These are phyloP conservation scores for Pichia nakasei DNA, from an alignment of 805 yeast genomes.

Conservation along the genomic window DNA sequence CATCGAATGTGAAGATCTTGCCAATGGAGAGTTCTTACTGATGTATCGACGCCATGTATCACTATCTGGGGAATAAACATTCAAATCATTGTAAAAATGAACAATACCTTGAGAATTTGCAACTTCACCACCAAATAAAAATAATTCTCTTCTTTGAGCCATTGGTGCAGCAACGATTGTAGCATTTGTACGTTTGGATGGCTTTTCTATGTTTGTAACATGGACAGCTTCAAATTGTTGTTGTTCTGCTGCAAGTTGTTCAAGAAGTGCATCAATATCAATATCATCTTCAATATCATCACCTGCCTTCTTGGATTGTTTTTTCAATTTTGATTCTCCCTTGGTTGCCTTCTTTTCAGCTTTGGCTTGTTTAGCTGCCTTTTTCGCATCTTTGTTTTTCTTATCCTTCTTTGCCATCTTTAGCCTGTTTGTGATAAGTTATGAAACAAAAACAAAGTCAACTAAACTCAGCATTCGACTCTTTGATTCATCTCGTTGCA, in stretches of 20 bases:
- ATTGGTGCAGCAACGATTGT: slow-evolving; percentile 67
- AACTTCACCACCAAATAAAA: slow-evolving; percentile 87
- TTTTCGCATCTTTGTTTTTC: slow-evolving; percentile 84
- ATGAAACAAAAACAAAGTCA: no score
- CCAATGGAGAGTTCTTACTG: slow-evolving; percentile 84
- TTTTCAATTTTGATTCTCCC: slow-evolving; percentile 63
- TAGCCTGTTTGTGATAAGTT: no score
- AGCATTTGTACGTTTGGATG: slow-evolving; percentile 64
- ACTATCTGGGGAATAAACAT: slow-evolving; percentile 62
- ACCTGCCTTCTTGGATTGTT: slow-evolving; percentile 65
- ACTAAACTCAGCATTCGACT: no score
- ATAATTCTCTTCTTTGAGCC: slow-evolving; percentile 67
- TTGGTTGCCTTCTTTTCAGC: slow-evolving; percentile 66
- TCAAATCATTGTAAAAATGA: slow-evolving; percentile 75
- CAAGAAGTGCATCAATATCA: slow-evolving; percentile 77
- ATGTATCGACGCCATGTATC: slow-evolving; percentile 72
- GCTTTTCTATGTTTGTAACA: slow-evolving; percentile 48
- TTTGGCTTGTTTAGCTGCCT: slow-evolving; percentile 80
- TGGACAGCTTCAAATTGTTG: slow-evolving; percentile 65
- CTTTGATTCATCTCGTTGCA: no score
- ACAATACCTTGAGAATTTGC: slow-evolving; percentile 33
- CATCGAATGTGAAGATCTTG: slow-evolving; percentile 90
- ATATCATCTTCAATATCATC: slow-evolving; percentile 76
- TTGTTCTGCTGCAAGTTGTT: slow-evolving; percentile 72
- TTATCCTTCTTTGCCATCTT: slow-evolving; percentile 78